A percentile compares a stretch with the other conserved stretches of the same genome.
Conservation (phyloP, 140 eudicot genomes). For the Cichorium intybus region DNA sequence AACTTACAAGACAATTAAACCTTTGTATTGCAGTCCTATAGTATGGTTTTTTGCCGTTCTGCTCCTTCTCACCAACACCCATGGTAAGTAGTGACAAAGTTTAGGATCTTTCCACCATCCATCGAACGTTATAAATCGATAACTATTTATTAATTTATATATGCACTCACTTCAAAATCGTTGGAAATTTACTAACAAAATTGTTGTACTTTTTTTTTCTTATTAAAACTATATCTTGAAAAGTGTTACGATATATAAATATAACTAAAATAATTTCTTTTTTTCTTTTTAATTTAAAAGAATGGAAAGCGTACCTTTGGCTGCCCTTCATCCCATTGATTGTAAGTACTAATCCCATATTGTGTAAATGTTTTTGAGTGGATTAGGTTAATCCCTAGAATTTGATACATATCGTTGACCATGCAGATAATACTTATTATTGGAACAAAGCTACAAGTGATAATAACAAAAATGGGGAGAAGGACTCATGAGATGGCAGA, state of each 20-base stretch:
- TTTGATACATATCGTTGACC: background rate
- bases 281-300: conserved; percentile 16
- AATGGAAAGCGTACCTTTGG: conserved; percentile 55
- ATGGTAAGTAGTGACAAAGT: conserved; percentile 34
- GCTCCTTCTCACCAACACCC: conserved; percentile 49
- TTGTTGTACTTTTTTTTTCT: background rate
- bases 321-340: conserved; percentile 55
- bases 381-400: background rate
- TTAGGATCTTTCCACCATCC: no score
- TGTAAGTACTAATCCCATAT: conserved; percentile 31
- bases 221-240: background rate
- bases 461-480: conserved; percentile 56
- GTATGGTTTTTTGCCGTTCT: conserved; percentile 47
- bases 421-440: conserved; percentile 40
- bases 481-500: conserved; percentile 50
- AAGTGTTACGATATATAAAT: background rate
- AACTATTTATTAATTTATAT: background rate
- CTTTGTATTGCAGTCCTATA: conserved; percentile 39
- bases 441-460: conserved; percentile 54
- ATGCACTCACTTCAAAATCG: background rate
- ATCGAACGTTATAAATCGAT: background rate
- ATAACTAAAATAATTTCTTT: background rate
- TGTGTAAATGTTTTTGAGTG: background rate
- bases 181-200: background rate
- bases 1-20: background rate